Evolutionary conservation across 2,329 filamentous ascomycete species (phyloP).

Genomic region (Aurifilum marmelostoma): DNA sequence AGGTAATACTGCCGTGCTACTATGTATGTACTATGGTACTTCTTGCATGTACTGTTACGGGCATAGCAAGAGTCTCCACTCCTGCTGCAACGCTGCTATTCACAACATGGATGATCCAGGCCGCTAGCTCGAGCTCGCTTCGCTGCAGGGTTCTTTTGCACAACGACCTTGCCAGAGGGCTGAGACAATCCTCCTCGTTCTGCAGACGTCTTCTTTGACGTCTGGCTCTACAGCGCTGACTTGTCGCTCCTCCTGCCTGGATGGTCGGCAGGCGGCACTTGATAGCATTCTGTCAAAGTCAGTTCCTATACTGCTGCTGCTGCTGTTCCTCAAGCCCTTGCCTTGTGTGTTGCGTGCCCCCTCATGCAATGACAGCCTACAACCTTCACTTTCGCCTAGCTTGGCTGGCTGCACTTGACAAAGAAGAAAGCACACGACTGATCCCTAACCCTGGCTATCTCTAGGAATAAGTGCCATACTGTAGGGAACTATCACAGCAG

Average conservation of each 20-base stretch:
- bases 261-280: background rate
- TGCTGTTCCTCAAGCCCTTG: conserved; percentile 11
- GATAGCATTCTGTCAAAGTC: conserved; percentile 12
- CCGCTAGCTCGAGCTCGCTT: background rate
- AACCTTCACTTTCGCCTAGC: background rate
- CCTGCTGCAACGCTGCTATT: conserved; percentile 1
- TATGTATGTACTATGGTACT: background rate
- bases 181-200: conserved; percentile 26
- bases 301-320: background rate
- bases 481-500: too few relatives aligned
- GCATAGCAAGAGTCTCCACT: conserved; percentile 8
- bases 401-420: background rate
- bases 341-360: conserved; percentile 9
- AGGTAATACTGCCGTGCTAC: background rate
- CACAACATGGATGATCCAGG: background rate
- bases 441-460: background rate
- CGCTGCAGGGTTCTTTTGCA: conserved; percentile 6
- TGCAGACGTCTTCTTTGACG: conserved; percentile 8
- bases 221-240: too few relatives aligned
- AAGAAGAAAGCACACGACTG: too few relatives aligned
- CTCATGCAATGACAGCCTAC: conserved; percentile 4
- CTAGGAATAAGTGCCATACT: background rate
- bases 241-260: too few relatives aligned
- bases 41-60: background rate
- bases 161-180: conserved; percentile 12